These are phyloP conservation scores for Juglanconis oblonga DNA, from an alignment of 2,329 filamentous ascomycete genomes.

Conservation along the genomic window DNA sequence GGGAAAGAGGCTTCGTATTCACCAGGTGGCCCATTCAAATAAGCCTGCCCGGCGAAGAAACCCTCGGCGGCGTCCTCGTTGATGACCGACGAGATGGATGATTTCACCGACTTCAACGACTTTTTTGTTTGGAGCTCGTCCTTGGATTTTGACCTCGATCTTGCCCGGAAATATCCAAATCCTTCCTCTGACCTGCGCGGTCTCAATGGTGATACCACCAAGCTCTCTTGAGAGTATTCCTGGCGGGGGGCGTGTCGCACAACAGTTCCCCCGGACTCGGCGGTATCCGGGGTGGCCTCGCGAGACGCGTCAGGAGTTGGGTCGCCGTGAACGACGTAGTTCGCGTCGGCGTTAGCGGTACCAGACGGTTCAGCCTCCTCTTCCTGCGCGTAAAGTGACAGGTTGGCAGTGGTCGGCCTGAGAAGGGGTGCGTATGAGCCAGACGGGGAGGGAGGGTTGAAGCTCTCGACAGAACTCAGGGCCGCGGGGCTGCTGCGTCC, in stretches of 20 bases:
- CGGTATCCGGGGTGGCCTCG: conserved; percentile 19
- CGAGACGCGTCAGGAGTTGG: conserved; percentile 34
- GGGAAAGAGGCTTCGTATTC: conserved; percentile 17
- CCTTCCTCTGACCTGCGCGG: conserved; percentile 48
- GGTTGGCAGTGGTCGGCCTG: not conserved
- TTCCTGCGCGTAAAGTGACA: conserved; percentile 5
- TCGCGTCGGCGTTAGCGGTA: conserved; percentile 41
- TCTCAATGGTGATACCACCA: conserved; percentile 54
- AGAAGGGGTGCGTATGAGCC: conserved; percentile 15
- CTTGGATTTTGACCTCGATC: conserved; percentile 35
- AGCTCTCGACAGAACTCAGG: conserved; percentile 39
- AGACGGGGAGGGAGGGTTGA: conserved; percentile 21
- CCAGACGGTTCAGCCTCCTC: conserved; percentile 32
- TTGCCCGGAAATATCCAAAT: conserved; percentile 46
- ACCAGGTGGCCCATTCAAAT: conserved; percentile 33
- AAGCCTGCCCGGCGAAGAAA: conserved; percentile 37
- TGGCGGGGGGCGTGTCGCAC: conserved; percentile 30
- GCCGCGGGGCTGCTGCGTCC: conserved; percentile 35
- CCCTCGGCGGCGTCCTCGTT: conserved; percentile 44
- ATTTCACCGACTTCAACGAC: conserved; percentile 51
- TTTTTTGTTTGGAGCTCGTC: conserved; percentile 46
- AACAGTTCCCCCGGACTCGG: conserved; percentile 34
- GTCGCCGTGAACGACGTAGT: conserved; percentile 53
- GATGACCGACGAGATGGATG: conserved; percentile 54
- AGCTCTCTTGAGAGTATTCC: conserved; percentile 59